Base-by-base conservation (phyloP, 75 land plant genomes). In the Larix kaempferi region DNA sequence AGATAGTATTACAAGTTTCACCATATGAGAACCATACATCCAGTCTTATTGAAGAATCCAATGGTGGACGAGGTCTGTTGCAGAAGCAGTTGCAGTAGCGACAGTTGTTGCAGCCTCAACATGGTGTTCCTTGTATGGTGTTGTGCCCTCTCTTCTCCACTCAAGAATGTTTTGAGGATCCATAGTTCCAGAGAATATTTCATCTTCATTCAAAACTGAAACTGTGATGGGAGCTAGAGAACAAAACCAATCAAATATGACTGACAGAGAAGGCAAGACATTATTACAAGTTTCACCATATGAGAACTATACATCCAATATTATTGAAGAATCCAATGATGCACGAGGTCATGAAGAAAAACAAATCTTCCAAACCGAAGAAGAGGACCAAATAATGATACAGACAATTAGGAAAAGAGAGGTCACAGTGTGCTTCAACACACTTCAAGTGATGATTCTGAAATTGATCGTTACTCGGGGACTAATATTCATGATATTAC, bases 91-190 rank as follows among this genome's bases (percentile, higher is more conserved):
- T 16, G 65, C 63, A 57, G 23, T 78, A 39, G 52, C 72, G 2
- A 67, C 72, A 39, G 72, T 67, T 39, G 21, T 4, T 4, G 65
- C 63, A 52, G 54, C 80, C 59, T n/a, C 55, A 59, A 82, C 86
- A 5, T 84, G 84, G 77, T 88, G 73, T 63, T 10, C 80, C 37
- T 59, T 52, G 54, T 74, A 74, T 74, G 71, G 79, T 67, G 71
- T 19, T 21, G 2, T 66, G 71, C 71, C 71, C n/a, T 7, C 71
- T 67, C 39, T 67, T 67, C n/a, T 39, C 49, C 71, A 67, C 71
- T 23, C 49, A 21, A 39, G 44, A 35, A 67, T 19, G 35, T 21
- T 67, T 37, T 21, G 35, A 3, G 21, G 12, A 39, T 49, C 12
- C 21, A 17, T 8, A 39, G n/a, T 1, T 67, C 22, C 49, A 67